Percentiles rank a stretch among this genome's conserved stretches.
Evolutionary conservation across 257 asterid genomes (phyloP).

Genomic region (Petrea volubilis): DNA sequence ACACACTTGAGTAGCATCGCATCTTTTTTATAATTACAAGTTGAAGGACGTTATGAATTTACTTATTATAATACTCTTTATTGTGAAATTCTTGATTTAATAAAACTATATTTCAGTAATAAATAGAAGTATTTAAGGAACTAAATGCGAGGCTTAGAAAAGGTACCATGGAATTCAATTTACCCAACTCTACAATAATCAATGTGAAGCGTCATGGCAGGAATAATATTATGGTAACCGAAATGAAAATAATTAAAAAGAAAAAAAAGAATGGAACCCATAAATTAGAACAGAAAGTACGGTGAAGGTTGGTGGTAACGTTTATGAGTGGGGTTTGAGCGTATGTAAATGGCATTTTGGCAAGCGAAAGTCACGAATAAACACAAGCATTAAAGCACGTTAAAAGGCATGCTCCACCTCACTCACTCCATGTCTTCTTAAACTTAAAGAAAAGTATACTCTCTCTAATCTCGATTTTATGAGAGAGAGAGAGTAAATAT

Average conservation of each 20-base stretch:
- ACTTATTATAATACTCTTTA: not conserved
- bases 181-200: not conserved
- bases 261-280: not conserved
- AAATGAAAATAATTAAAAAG: no score
- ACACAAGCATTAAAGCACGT: constrained; percentile 51
- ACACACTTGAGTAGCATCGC: no score
- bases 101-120: not conserved
- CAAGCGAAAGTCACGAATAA: constrained; percentile 55
- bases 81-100: not conserved
- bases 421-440: constrained; percentile 64
- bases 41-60: no score
- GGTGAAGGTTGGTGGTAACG: constrained; percentile 29
- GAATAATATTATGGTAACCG: no score
- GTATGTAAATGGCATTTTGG: constrained; percentile 27
- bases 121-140: not conserved
- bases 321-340: constrained; percentile 1
- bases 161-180: no score
- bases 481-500: constrained; percentile 9
- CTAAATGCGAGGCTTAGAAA: not conserved
- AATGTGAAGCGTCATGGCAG: no score
- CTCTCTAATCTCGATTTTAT: not conserved
- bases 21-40: no score
- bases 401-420: constrained; percentile 77
- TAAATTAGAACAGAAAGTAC: constrained; percentile 13
- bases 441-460: constrained; percentile 60